Percentiles rank a stretch among this genome's conserved stretches.
These are phyloP conservation scores for Salix exigua DNA, from an alignment of 345 rosid genomes.

Conservation along the genomic window DNA sequence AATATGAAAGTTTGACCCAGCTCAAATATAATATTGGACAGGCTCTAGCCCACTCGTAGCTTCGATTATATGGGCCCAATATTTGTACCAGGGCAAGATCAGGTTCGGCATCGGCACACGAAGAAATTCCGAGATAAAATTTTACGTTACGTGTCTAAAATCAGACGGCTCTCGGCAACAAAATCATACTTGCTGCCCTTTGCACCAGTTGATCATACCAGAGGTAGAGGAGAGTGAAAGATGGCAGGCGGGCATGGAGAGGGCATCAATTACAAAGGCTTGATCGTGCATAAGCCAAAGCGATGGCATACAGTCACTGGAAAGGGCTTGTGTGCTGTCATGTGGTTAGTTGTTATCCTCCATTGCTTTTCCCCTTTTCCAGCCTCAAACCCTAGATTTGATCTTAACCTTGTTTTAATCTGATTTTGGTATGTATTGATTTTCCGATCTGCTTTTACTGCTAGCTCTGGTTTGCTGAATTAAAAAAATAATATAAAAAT, in stretches of 20 bases:
- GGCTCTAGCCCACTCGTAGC: neutral
- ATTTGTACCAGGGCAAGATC: neutral
- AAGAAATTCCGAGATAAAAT: neutral
- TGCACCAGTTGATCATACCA: neutral
- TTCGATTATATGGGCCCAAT: neutral
- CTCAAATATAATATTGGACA: neutral
- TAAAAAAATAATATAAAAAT: neutral
- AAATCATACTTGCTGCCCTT: neutral
- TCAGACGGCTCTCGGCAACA: neutral
- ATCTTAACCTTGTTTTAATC: neutral
- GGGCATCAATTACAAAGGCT: constrained; percentile 60
- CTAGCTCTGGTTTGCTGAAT: neutral
- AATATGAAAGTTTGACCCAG: neutral
- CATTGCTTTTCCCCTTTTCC: neutral
- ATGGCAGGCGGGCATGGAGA: constrained; percentile 77
- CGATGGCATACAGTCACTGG: constrained; percentile 86
- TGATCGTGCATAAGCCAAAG: constrained; percentile 71
- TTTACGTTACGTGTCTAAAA: neutral
- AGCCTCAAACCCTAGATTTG: neutral
- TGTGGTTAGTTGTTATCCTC: constrained; percentile 48
- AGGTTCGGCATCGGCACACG: neutral
- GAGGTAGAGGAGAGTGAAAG: constrained; percentile 14
- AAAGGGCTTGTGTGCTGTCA: constrained; percentile 82
- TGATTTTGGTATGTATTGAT: neutral
- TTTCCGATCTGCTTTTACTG: neutral